Evolutionary conservation across 306 rosid species (phyloP), one percentile per base, ranked within the genome.

Genomic region (Glycine latifolia): DNA sequence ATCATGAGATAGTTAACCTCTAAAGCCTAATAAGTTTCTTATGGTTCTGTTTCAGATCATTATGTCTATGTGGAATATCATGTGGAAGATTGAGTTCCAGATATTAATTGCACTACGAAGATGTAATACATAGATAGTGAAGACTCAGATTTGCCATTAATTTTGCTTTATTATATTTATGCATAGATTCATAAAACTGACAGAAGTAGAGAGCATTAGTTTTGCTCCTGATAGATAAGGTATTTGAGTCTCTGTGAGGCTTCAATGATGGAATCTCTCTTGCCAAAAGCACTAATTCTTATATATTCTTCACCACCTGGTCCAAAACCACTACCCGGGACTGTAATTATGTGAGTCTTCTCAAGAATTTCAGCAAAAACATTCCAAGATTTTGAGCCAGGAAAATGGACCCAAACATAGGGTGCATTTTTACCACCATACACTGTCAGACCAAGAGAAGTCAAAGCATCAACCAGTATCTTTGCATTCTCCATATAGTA

Each of bases 381-480:
- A 75, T 90, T 80, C 94, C 97, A 92, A 16, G 95, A 90, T 66
- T 85, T 90, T 44, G 88, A 79, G 75, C 95, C 93, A 2, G 93
- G 94, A 84, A 92, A 89, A 59, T 81, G 94, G 13, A 89, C 90
- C 97, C 97, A 92, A 79, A 89, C 82, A 62, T 89, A 89, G 41
- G 97, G 95, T 62, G 97, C 93, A 74, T 92, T 92, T 80, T 74
- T 73, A 9, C 93, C 90, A 0, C 94, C 97, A 58, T 89, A 90
- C 47, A 84, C 91, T 69, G 83, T 77, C 60, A 90, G 58, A 63
- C 97, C 97, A 16, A 90, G 85, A 63, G 92, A 88, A 48, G 82
- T 50, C 74, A 92, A 81, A 67, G 92, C 86, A 44, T 88, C 81
- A 3, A 84, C 82, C 87, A 92, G 84, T 58, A 92, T 88, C 63